These are phyloP conservation scores for Rhododendron henanense DNA, from an alignment of 148 eudicot genomes.

Conservation along the genomic window DNA sequence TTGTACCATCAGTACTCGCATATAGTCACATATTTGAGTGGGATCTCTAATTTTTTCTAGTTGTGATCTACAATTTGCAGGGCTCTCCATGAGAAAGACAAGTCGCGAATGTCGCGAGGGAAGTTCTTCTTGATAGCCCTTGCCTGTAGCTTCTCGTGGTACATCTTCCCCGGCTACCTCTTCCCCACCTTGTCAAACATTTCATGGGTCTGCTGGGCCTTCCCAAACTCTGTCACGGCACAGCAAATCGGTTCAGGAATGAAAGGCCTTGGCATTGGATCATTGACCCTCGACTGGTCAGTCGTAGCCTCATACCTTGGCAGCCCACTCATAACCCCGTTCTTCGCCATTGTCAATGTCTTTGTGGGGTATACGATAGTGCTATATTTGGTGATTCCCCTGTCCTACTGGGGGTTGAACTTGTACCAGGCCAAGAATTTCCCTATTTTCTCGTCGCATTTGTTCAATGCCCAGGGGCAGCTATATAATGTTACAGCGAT, in stretches of 20 bases:
- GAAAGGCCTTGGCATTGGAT: slow-evolving; percentile 45
- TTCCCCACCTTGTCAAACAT: slow-evolving; percentile 35
- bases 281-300: slow-evolving; percentile 57
- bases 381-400: slow-evolving; percentile 36
- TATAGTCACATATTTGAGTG: not conserved
- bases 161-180: slow-evolving; percentile 46
- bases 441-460: slow-evolving; percentile 36
- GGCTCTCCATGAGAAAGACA: slow-evolving; percentile 42
- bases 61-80: slow-evolving; percentile 14
- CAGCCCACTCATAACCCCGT: slow-evolving; percentile 51
- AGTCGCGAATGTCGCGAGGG: slow-evolving; percentile 27
- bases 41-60: not conserved
- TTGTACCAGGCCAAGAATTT: slow-evolving; percentile 36
- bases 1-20: not conserved
- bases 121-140: slow-evolving; percentile 50
- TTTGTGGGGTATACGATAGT: slow-evolving; percentile 34
- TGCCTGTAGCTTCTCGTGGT: slow-evolving; percentile 43
- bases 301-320: slow-evolving; percentile 29
- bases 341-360: slow-evolving; percentile 45
- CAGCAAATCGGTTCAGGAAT: slow-evolving; percentile 61
- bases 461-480: slow-evolving; percentile 34
- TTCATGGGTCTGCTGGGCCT: slow-evolving; percentile 52
- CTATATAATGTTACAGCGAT: slow-evolving; percentile 34
- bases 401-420: slow-evolving; percentile 50
- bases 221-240: slow-evolving; percentile 37